Base-by-base conservation (phyloP, 495 filamentous ascomycete species). In the Polyplosphaeria fusca region DNA sequence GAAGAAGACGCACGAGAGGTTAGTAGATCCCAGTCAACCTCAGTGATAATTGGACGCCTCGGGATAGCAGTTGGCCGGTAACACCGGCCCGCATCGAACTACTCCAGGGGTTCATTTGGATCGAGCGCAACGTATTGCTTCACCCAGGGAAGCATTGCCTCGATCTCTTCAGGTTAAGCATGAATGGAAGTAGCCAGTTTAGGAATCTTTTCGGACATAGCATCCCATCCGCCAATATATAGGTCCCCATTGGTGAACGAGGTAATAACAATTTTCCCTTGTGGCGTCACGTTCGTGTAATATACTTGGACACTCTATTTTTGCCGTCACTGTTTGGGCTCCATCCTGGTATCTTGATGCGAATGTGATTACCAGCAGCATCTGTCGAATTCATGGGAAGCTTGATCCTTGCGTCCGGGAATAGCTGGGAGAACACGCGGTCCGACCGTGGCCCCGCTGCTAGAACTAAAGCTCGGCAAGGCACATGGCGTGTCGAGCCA, bases 271-370 rank as follows among this genome's bases (percentile, higher is more conserved):
- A 48, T 30, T 48, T 27, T 48, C 3, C 27, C 46, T 3, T 35
- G 24, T 12, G 46, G 46, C 18, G 46, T 48, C 46, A 48, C 46
- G 27, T 48, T 48, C 24, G 27, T 48, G 46, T 48, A 48, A 27
- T 48, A 48, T 16, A 48, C 46, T 19, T 48, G 46, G 7, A 48
- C 46, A 18, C 46, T 48, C 4, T 28, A 16, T 19, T 48, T 27
- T 23, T n/a, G n/a, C n/a, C n/a, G n/a, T 48, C 18, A 27, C 14
- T 13, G 11, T 48, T 20, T 20, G 46, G 19, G 5, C 35, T 35
- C 46, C 46, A 48, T 13, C 27, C 46, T 11, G 46, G 46, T 18
- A 30, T 48, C 26, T 35, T 48, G 25, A 48, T 35, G 27, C 46
- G 46, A 16, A 48, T 12, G 46, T 48, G 46, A 23, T 48, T 48